Evolutionary conservation across 2,329 filamentous ascomycete species (phyloP), one percentile per base, ranked within the genome.

Genomic region (Pestalotiopsis fici): DNA sequence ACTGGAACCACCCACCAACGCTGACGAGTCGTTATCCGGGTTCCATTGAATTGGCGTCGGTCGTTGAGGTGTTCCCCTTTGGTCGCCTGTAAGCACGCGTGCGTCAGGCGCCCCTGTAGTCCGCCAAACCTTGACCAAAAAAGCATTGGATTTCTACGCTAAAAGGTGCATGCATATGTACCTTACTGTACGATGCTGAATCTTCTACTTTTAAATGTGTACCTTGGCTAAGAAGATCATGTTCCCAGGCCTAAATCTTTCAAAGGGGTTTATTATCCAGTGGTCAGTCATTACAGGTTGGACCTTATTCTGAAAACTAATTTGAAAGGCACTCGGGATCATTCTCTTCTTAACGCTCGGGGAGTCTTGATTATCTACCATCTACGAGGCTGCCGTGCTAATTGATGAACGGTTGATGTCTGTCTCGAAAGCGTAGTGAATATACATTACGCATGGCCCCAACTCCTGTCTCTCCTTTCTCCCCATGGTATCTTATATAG

Each of bases 401-500:
- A 27, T 37, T 28, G 12, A 4, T n/a, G 31, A 60, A 27, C 31
- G 57, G 37, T 35, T 31, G 3, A 23, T 15, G 12, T 12, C 18
- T 60, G 57, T 31, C 57, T 31, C 57, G 4, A 60, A 11, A 37
- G 18, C 21, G 43, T n/a, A 50, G 15, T 21, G 6, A 15, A 12
- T 31, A 21, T 21, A 60, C 18, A 7, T 59, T 21, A 31, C n/a
- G 57, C 57, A 31, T 31, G 18, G 18, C 57, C 28, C 18, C 27
- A 31, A 69, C 68, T 66, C 69, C 69, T 69, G 55, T 18, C 65
- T 63, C 55, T 27, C 47, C 67, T 64, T 66, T 23, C 62, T 54
- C 66, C 69, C 65, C 69, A 65, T 71, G 71, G 71, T 73, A 73
- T 73, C 71, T 71, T 71, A 59, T 70, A 69, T 65, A 60, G n/a